A percentile compares a stretch with the other conserved stretches of the same genome.
Evolutionary conservation across 768 basidiomycete genomes (phyloP).

Genomic region (Cystofilobasidium ferigula): DNA sequence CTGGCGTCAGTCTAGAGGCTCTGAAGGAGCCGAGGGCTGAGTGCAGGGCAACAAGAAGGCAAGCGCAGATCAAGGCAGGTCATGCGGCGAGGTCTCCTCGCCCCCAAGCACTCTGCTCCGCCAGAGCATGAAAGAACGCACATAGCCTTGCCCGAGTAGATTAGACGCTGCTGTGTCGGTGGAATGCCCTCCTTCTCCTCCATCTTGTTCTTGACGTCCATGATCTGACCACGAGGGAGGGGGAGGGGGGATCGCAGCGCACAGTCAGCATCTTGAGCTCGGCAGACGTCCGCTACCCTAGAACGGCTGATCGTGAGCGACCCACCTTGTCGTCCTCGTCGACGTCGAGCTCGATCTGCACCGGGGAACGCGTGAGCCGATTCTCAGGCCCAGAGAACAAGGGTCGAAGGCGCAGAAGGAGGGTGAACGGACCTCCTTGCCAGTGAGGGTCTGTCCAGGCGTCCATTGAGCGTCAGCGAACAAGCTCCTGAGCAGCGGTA

Average conservation of each 20-base stretch:
- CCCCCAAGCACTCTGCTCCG: no score
- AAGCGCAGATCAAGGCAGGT: background rate
- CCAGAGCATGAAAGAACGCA: background rate
- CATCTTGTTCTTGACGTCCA: constrained; percentile 27
- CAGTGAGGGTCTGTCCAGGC: background rate
- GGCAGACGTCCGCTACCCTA: no score
- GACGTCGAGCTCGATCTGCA: constrained; percentile 26
- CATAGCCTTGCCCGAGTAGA: constrained; percentile 26
- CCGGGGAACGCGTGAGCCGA: background rate
- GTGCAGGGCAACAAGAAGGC: background rate
- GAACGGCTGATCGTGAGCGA: no score
- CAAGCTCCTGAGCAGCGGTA: background rate
- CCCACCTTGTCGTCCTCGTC: constrained; percentile 26
- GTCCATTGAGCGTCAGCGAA: background rate
- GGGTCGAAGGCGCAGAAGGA: background rate
- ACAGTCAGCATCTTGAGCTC: background rate
- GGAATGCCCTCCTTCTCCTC: constrained; percentile 27
- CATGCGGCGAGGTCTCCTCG: no score
- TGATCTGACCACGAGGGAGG: background rate
- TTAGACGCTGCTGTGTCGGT: constrained; percentile 22
- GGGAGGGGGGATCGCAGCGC: background rate
- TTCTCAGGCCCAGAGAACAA: background rate
- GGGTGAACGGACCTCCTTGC: background rate
- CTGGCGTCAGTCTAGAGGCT: no score
- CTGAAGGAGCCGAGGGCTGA: background rate